Conservation (phyloP, 1,284 basidiomycete species). For the Leccinum subrobustum region DNA sequence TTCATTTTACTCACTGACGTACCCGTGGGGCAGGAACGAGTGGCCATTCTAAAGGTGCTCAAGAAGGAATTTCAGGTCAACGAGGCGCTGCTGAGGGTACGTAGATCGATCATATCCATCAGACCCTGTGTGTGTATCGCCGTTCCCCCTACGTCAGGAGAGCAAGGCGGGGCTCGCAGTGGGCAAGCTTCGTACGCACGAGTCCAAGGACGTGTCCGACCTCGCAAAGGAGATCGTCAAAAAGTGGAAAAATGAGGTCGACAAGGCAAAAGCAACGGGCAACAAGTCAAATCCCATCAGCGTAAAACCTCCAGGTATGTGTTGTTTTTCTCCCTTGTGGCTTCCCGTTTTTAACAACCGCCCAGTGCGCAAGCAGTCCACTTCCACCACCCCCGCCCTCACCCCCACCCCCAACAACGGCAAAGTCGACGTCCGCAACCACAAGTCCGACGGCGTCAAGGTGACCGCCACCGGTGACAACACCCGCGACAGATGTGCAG, state of each 20-base stretch:
- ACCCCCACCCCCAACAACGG: constrained; percentile 45
- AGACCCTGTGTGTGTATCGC: neutral
- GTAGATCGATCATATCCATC: constrained; percentile 26
- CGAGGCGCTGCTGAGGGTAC: constrained; percentile 84
- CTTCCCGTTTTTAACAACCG: neutral
- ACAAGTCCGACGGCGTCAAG: constrained; percentile 69
- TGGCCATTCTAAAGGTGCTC: constrained; percentile 68
- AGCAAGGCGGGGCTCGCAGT: constrained; percentile 92
- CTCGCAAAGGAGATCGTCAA: constrained; percentile 92
- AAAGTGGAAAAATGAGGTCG: constrained; percentile 87
- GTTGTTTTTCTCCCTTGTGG: neutral
- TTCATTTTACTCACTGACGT: constrained; percentile 16
- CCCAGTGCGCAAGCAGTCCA: constrained; percentile 33
- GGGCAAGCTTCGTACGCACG: constrained; percentile 82
- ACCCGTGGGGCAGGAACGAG: constrained; percentile 56
- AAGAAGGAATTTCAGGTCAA: constrained; percentile 82
- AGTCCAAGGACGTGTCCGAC: constrained; percentile 72
- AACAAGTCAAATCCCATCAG: constrained; percentile 24
- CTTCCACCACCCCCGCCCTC: constrained; percentile 18
- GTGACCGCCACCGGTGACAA: constrained; percentile 61
- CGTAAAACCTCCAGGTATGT: constrained; percentile 35
- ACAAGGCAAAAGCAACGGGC: constrained; percentile 62
- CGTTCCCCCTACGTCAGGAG: constrained; percentile 48
- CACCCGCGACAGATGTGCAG: constrained; percentile 86
- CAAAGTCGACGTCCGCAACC: constrained; percentile 50